phyloP scores from a whole-genome alignment of 345 rosid species.

The Populus deltoides region DNA sequence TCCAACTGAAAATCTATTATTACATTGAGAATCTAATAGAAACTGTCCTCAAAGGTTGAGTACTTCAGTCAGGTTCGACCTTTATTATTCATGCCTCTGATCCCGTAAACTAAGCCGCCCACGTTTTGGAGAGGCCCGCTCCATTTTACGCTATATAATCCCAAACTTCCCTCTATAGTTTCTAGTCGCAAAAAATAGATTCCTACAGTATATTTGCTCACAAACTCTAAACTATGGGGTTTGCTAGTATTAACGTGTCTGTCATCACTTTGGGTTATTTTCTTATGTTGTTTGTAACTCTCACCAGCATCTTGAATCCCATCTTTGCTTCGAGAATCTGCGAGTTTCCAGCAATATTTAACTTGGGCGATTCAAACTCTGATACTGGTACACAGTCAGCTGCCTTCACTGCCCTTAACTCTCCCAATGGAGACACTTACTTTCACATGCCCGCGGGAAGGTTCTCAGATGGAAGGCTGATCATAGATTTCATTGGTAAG shows the following conservation, averaged over 20 bases:
- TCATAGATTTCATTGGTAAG: conserved; percentile 51
- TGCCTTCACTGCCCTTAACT: conserved; percentile 27
- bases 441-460: conserved; percentile 44
- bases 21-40: too few species aligned
- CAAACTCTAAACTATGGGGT: too few species aligned
- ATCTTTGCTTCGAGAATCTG: conserved; percentile 7
- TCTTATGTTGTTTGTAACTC: neutral
- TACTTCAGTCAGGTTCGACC: too few species aligned
- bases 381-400: conserved; percentile 53
- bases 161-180: too few species aligned
- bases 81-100: too few species aligned
- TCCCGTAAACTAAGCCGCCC: too few species aligned
- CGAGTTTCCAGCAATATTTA: conserved; percentile 48
- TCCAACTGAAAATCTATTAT: too few species aligned
- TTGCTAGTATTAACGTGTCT: neutral
- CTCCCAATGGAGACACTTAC: conserved; percentile 41
- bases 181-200: too few species aligned
- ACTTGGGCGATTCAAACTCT: conserved; percentile 60
- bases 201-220: too few species aligned
- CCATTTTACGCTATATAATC: too few species aligned
- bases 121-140: too few species aligned
- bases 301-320: neutral
- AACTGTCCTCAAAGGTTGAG: too few species aligned
- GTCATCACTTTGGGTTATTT: neutral
- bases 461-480: conserved; percentile 46